phyloP scores from a whole-genome alignment of 306 rosid genomes.

The Leucaena leucocephala region DNA sequence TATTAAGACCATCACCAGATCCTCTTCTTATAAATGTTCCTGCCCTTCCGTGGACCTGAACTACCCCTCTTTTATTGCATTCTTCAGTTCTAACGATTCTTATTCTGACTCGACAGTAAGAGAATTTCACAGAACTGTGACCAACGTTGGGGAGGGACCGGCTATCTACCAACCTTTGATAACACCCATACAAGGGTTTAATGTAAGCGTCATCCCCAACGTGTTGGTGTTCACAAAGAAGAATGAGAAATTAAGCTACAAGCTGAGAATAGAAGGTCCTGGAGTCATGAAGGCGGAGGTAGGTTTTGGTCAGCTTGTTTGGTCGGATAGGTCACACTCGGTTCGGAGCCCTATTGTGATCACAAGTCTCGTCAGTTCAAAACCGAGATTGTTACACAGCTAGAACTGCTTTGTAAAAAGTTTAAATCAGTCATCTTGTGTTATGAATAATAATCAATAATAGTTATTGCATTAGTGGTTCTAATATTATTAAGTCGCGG shows the following conservation, averaged over 20 bases:
- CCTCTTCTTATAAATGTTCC: constrained; percentile 46
- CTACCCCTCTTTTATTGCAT: constrained; percentile 77
- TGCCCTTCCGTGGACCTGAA: constrained; percentile 60
- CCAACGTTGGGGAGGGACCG: constrained; percentile 53
- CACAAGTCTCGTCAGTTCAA: constrained; percentile 24
- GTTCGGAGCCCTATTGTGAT: constrained; percentile 72
- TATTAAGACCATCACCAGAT: constrained; percentile 52
- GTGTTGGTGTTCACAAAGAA: constrained; percentile 49
- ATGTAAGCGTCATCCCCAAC: constrained; percentile 46
- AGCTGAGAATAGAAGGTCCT: constrained; percentile 48
- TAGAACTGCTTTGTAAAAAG: not conserved
- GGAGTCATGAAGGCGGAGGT: constrained; percentile 10
- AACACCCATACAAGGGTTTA: constrained; percentile 42
- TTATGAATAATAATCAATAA: not conserved
- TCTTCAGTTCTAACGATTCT: constrained; percentile 30
- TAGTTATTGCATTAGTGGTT: not conserved
- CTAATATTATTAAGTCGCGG: not conserved
- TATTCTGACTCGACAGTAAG: not conserved
- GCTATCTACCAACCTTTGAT: constrained; percentile 51
- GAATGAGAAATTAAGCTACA: constrained; percentile 51
- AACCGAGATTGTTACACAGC: not conserved
- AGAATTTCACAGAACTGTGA: constrained; percentile 58
- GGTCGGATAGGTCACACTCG: constrained; percentile 50
- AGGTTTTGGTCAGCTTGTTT: constrained; percentile 56
- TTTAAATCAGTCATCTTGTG: not conserved